Conservation (phyloP, 352 stramenopile species). For the Phytophthora pisi region DNA sequence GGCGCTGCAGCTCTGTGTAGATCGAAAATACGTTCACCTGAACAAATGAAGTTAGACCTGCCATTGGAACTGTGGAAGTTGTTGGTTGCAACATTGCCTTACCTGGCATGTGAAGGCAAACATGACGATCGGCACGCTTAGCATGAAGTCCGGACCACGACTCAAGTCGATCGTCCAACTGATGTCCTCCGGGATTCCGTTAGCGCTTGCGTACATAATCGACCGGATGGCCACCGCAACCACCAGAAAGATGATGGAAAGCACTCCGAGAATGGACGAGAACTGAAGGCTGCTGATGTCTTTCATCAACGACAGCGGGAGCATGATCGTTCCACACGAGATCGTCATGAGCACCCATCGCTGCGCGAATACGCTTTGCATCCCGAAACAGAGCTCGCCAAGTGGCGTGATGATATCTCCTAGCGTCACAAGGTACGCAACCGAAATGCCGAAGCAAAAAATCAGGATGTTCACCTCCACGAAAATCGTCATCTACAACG, state of each 20-base stretch:
- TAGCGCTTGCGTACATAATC: conserved; percentile 63
- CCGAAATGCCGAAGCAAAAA: conserved; percentile 87
- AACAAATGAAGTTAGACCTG: background rate
- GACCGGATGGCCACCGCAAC: conserved; percentile 80
- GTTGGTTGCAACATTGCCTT: background rate
- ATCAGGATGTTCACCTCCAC: conserved; percentile 87
- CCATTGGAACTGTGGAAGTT: background rate
- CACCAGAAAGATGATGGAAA: conserved; percentile 88
- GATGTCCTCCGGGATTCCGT: conserved; percentile 69
- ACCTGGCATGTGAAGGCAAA: conserved; percentile 90
- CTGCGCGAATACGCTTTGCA: conserved; percentile 59
- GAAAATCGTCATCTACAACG: conserved; percentile 69
- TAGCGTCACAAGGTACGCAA: conserved; percentile 85
- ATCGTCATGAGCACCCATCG: conserved; percentile 85
- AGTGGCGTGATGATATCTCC: conserved; percentile 84
- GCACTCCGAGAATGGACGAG: conserved; percentile 81
- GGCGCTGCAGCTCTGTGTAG: conserved; percentile 87
- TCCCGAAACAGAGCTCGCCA: conserved; percentile 74
- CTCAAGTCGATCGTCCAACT: conserved; percentile 78
- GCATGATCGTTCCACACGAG: conserved; percentile 78
- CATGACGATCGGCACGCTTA: conserved; percentile 89
- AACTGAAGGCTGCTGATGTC: conserved; percentile 89
- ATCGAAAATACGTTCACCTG: conserved; percentile 90
- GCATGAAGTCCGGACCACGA: conserved; percentile 78
- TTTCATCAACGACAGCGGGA: conserved; percentile 81